These are phyloP conservation scores for Malus hybrid DNA, from an alignment of 331 rosid genomes.

Conservation along the genomic window DNA sequence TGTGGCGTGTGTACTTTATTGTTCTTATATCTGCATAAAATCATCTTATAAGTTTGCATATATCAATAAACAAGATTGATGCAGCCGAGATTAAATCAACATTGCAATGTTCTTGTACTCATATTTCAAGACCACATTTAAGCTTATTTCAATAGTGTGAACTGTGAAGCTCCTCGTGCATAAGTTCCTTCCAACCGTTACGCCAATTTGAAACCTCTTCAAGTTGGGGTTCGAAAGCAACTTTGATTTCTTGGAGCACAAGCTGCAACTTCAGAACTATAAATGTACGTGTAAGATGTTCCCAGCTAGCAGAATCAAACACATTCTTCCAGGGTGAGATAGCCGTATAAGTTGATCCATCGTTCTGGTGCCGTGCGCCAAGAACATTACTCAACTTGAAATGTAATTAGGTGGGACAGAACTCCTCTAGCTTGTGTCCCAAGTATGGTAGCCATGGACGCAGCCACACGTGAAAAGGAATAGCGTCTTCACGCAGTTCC, in stretches of 20 bases:
- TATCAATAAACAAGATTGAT: too few relatives aligned
- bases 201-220: constrained; percentile 84
- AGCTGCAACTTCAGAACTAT: constrained; percentile 82
- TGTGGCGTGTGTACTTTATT: too few relatives aligned
- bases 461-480: constrained; percentile 86
- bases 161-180: constrained; percentile 55
- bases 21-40: too few relatives aligned
- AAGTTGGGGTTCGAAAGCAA: constrained; percentile 65
- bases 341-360: constrained; percentile 70
- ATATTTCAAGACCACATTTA: too few relatives aligned
- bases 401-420: constrained; percentile 57
- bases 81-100: too few relatives aligned
- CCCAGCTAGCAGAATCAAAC: constrained; percentile 82
- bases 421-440: constrained; percentile 71
- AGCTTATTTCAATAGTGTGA: too few relatives aligned
- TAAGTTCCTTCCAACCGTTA: constrained; percentile 77
- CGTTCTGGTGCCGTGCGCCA: constrained; percentile 94
- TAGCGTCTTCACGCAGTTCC: constrained; percentile 80
- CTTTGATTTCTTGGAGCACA: constrained; percentile 74
- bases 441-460: constrained; percentile 85
- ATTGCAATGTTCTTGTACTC: too few relatives aligned
- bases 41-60: too few relatives aligned
- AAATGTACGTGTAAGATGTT: constrained; percentile 69
- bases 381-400: constrained; percentile 73
- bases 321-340: constrained; percentile 88